Percentiles rank a stretch among this genome's conserved stretches.
phyloP scores from a whole-genome alignment of 2,329 filamentous ascomycete genomes.

The Paecilomyces niveus region DNA sequence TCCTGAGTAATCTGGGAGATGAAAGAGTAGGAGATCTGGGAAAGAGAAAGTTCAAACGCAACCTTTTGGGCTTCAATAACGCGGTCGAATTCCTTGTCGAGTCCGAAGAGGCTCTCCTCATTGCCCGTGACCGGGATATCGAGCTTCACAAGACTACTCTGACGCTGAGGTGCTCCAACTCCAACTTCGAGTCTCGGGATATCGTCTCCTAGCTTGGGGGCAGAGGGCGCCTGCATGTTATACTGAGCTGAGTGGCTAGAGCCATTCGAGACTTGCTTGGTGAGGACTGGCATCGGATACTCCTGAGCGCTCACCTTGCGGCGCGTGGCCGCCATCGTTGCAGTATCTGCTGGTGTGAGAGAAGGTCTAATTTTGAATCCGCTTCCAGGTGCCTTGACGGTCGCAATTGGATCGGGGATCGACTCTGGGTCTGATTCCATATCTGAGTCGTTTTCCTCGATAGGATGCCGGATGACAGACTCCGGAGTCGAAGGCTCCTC shows the following conservation, averaged over 20 bases:
- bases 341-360: constrained; percentile 74
- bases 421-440: constrained; percentile 39
- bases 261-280: constrained; percentile 15
- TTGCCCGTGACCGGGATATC: constrained; percentile 68
- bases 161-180: constrained; percentile 41
- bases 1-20: constrained; percentile 7
- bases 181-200: not conserved
- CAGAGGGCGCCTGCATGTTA: constrained; percentile 4
- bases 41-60: constrained; percentile 46
- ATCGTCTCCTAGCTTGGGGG: not conserved
- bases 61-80: constrained; percentile 98
- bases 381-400: constrained; percentile 80
- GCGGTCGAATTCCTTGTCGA: constrained; percentile 88
- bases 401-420: constrained; percentile 76
- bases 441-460: constrained; percentile 40
- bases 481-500: constrained; percentile 67
- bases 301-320: constrained; percentile 75
- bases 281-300: constrained; percentile 26
- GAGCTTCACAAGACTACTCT: constrained; percentile 70
- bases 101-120: constrained; percentile 65
- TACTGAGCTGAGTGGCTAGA: constrained; percentile 9
- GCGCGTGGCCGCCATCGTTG: constrained; percentile 77
- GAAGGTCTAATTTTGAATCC: constrained; percentile 85
- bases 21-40: constrained; percentile 21
- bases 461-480: constrained; percentile 77